Conservation (phyloP, 441 rosid genomes). For the Eugenia klotzschiana region DNA sequence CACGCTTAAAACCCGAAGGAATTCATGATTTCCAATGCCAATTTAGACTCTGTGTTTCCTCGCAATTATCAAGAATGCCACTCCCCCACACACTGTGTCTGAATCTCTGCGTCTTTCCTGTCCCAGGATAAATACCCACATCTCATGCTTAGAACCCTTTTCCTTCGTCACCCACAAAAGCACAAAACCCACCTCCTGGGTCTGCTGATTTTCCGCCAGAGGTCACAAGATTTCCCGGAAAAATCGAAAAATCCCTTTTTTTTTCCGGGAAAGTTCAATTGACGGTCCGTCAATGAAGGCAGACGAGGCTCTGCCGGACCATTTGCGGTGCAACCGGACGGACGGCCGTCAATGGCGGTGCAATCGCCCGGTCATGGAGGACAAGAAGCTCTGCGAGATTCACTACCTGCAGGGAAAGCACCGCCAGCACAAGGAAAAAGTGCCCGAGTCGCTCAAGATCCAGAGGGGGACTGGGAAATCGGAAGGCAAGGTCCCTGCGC, state of each 20-base stretch:
- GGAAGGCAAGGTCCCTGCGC: background rate
- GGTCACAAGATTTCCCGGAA: constrained; percentile 1
- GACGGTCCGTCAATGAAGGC: constrained; percentile 28
- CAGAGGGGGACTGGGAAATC: constrained; percentile 29
- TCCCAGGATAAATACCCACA: background rate
- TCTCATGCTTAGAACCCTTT: background rate
- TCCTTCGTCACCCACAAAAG: background rate
- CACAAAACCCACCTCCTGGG: background rate
- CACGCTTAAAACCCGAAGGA: background rate
- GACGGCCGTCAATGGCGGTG: constrained; percentile 96
- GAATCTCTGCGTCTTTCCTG: background rate
- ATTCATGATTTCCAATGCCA: background rate
- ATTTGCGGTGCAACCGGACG: constrained; percentile 76
- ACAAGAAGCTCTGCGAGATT: constrained; percentile 69
- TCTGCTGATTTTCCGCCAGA: background rate
- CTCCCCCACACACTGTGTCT: background rate
- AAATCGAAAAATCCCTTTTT: too few species aligned
- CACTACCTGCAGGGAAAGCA: constrained; percentile 57
- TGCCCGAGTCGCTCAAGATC: constrained; percentile 44
- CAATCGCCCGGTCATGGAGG: constrained; percentile 53
- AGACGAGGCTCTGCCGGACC: constrained; percentile 47
- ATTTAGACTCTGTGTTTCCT: background rate
- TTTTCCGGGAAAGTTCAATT: background rate
- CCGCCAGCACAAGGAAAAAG: constrained; percentile 43
- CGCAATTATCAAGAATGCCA: background rate